These are phyloP conservation scores for Ophiocordyceps camponoti-leonardi DNA, from an alignment of 2,329 filamentous ascomycete species.

Conservation along the genomic window DNA sequence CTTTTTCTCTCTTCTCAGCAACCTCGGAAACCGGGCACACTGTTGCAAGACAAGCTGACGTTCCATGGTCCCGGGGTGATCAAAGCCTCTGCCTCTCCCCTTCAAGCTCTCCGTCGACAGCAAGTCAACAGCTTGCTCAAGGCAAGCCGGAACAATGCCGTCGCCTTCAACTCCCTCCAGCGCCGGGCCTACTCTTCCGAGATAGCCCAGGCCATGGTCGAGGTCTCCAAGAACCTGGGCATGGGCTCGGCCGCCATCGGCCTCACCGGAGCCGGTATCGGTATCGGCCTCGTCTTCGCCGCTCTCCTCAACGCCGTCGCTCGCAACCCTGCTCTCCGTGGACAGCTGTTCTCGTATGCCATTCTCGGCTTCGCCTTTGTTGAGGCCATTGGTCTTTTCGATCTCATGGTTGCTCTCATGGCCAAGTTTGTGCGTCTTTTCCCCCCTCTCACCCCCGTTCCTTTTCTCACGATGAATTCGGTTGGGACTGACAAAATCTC, in stretches of 20 bases:
- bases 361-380: constrained; percentile 93
- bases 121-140: constrained; percentile 49
- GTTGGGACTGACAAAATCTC: too few relatives aligned
- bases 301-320: constrained; percentile 77
- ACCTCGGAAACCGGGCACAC: too few relatives aligned
- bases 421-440: constrained; percentile 59
- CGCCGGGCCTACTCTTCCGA: constrained; percentile 73
- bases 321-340: constrained; percentile 87
- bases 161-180: constrained; percentile 42
- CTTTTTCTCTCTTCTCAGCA: too few relatives aligned
- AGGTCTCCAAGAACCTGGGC: constrained; percentile 82
- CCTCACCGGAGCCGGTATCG: constrained; percentile 84
- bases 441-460: too few relatives aligned
- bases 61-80: constrained; percentile 15
- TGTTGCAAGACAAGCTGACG: too few relatives aligned
- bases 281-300: constrained; percentile 90
- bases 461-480: too few relatives aligned
- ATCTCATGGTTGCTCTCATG: constrained; percentile 86
- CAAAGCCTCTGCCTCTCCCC: constrained; percentile 41
- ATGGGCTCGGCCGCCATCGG: constrained; percentile 82
- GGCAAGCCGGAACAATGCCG: constrained; percentile 47
- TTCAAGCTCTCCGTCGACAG: constrained; percentile 63
- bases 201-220: constrained; percentile 75
- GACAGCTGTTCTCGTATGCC: constrained; percentile 91
- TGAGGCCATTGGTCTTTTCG: constrained; percentile 80